phyloP scores from a whole-genome alignment of 768 basidiomycete species.

The Russula olivacea region DNA sequence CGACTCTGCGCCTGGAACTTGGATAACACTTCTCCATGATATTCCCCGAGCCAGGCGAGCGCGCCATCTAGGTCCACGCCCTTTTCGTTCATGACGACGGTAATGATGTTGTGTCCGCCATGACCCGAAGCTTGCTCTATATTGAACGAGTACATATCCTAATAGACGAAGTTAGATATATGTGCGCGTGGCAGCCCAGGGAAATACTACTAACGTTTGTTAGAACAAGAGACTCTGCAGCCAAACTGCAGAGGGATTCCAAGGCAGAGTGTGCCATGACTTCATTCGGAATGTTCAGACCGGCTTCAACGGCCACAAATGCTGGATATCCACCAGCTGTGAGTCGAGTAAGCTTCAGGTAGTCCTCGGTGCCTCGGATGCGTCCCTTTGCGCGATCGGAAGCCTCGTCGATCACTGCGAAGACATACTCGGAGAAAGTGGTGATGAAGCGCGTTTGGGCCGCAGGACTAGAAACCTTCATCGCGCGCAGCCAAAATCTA shows the following conservation, averaged over 20 bases:
- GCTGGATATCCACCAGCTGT: conserved; percentile 49
- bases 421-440: conserved; percentile 31
- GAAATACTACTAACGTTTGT: conserved; percentile 31
- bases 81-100: conserved; percentile 60
- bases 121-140: conserved; percentile 62
- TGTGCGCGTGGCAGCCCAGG: background rate
- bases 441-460: conserved; percentile 31
- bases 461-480: conserved; percentile 5
- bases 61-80: conserved; percentile 55
- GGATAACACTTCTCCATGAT: conserved; percentile 49
- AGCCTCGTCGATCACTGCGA: conserved; percentile 33
- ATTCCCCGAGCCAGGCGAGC: conserved; percentile 56
- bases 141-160: conserved; percentile 77
- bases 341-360: conserved; percentile 47
- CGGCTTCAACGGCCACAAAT: conserved; percentile 52
- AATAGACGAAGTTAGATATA: conserved; percentile 15
- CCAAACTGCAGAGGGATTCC: conserved; percentile 39
- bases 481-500: conserved; percentile 18
- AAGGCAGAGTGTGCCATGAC: conserved; percentile 49
- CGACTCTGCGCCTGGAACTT: conserved; percentile 35
- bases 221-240: conserved; percentile 47
- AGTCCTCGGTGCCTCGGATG: conserved; percentile 43
- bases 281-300: conserved; percentile 48
- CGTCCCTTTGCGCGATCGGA: conserved; percentile 28
- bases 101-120: conserved; percentile 65